These are phyloP conservation scores for Calonectria fujianensis DNA, from an alignment of 2,329 filamentous ascomycete species.

Conservation along the genomic window DNA sequence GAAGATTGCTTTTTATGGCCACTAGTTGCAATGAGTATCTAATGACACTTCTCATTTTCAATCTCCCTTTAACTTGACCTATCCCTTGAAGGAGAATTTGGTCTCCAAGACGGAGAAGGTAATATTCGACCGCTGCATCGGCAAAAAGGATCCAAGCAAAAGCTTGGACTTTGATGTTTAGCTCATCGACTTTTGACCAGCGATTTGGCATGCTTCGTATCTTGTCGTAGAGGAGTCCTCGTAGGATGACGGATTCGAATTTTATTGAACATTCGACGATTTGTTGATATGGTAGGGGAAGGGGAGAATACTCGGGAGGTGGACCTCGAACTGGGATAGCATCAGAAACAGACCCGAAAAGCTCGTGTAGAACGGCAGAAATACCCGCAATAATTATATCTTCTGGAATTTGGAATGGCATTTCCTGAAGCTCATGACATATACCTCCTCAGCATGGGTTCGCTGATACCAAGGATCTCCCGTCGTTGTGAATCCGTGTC, in stretches of 20 bases:
- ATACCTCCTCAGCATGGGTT: not conserved
- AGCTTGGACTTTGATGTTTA: not conserved
- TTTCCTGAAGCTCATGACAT: not conserved
- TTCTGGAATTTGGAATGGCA: constrained; percentile 10
- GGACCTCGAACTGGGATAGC: not conserved
- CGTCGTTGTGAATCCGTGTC: not conserved
- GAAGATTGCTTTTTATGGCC: constrained; percentile 11
- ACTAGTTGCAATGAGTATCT: constrained; percentile 12
- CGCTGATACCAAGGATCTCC: not conserved
- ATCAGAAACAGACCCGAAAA: not conserved
- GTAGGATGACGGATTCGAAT: constrained; percentile 13
- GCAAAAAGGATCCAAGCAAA: constrained; percentile 26
- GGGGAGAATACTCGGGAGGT: constrained; percentile 17
- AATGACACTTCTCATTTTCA: constrained; percentile 11
- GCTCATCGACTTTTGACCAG: not conserved
- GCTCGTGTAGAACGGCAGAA: not conserved
- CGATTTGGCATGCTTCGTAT: constrained; percentile 17
- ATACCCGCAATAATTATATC: constrained; percentile 9
- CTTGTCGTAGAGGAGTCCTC: constrained; percentile 21
- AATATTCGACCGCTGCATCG: constrained; percentile 22
- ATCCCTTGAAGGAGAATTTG: not conserved
- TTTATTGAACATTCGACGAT: constrained; percentile 26
- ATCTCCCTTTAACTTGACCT: constrained; percentile 4
- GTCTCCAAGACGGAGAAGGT: constrained; percentile 16
- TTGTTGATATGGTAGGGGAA: constrained; percentile 22